These are phyloP conservation scores for Thalassiosira hispida DNA, from an alignment of 352 stramenopile species.

Conservation along the genomic window DNA sequence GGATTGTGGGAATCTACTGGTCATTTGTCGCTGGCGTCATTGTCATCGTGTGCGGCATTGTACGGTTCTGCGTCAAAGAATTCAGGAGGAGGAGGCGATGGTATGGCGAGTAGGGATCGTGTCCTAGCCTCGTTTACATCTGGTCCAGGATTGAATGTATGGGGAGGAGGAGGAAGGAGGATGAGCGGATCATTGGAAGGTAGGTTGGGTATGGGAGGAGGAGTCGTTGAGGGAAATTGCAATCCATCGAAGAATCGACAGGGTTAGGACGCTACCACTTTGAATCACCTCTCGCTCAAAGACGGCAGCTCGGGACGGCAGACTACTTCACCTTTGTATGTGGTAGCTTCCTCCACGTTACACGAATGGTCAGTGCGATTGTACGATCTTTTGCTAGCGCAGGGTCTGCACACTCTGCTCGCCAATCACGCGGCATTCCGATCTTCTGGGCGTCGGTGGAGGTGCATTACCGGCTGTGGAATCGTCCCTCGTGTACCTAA, in stretches of 20 bases:
- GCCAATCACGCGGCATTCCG: constrained; percentile 37
- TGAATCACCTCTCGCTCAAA: no score
- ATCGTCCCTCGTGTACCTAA: constrained; percentile 17
- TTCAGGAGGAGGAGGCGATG: constrained; percentile 1
- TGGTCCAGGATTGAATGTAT: constrained; percentile 34
- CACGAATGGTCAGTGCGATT: constrained; percentile 67
- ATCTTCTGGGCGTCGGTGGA: constrained; percentile 6
- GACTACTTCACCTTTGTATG: no score
- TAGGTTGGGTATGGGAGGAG: no score
- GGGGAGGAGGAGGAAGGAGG: background rate
- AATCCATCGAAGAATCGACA: background rate
- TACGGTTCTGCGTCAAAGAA: constrained; percentile 24
- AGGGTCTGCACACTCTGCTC: constrained; percentile 30
- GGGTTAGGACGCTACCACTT: no score
- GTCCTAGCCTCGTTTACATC: constrained; percentile 28
- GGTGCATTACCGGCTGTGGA: constrained; percentile 22
- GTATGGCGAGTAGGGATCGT: constrained; percentile 17
- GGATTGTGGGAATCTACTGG: constrained; percentile 52
- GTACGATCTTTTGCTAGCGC: constrained; percentile 38
- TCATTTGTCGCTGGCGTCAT: constrained; percentile 28
- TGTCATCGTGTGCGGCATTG: constrained; percentile 41
- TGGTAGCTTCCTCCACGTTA: constrained; percentile 37
- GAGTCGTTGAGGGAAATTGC: no score
- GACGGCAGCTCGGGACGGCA: no score
- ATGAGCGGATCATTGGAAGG: background rate